Conservation (phyloP, 2,329 filamentous ascomycete genomes). For the Colletotrichum cordylinicola region DNA sequence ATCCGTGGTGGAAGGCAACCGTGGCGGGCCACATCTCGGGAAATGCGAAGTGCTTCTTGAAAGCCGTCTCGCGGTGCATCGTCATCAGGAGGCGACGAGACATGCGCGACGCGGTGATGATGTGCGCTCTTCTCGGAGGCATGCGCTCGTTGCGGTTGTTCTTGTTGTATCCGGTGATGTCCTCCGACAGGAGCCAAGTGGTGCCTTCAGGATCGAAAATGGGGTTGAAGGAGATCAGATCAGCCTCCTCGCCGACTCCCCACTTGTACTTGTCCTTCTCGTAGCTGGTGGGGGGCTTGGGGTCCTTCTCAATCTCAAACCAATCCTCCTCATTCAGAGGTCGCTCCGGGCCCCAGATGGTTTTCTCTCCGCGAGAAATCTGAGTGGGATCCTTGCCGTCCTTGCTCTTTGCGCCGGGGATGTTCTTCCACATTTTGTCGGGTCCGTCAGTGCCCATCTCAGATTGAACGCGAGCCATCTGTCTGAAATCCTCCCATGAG, state of each 20-base stretch:
- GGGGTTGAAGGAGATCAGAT: slow-evolving; percentile 90
- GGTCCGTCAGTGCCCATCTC: slow-evolving; percentile 70
- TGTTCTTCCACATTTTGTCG: slow-evolving; percentile 70
- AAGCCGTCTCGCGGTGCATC: slow-evolving; percentile 90
- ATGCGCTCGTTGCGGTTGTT: slow-evolving; percentile 59
- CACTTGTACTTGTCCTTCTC: slow-evolving; percentile 84
- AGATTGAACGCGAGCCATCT: slow-evolving; percentile 77
- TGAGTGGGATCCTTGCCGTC: slow-evolving; percentile 16
- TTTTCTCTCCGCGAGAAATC: slow-evolving; percentile 55
- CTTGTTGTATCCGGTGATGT: slow-evolving; percentile 85
- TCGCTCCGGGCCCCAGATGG: slow-evolving; percentile 85
- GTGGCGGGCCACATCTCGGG: slow-evolving; percentile 97
- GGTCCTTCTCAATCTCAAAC: slow-evolving; percentile 76
- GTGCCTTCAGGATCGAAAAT: slow-evolving; percentile 91
- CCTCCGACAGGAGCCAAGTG: slow-evolving; percentile 80
- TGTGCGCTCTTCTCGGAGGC: slow-evolving; percentile 78
- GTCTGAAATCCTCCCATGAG: slow-evolving; percentile 79
- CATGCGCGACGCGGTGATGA: slow-evolving; percentile 88
- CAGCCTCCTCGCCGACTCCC: slow-evolving; percentile 90
- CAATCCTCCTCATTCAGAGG: slow-evolving; percentile 72
- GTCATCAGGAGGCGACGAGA: slow-evolving; percentile 78
- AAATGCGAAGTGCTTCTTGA: slow-evolving; percentile 88
- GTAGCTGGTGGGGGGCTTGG: slow-evolving; percentile 71
- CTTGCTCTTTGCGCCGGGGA: slow-evolving; percentile 48
- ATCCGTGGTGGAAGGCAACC: slow-evolving; percentile 86